Conservation (phyloP, 345 rosid genomes). For the Pistacia integerrima region DNA sequence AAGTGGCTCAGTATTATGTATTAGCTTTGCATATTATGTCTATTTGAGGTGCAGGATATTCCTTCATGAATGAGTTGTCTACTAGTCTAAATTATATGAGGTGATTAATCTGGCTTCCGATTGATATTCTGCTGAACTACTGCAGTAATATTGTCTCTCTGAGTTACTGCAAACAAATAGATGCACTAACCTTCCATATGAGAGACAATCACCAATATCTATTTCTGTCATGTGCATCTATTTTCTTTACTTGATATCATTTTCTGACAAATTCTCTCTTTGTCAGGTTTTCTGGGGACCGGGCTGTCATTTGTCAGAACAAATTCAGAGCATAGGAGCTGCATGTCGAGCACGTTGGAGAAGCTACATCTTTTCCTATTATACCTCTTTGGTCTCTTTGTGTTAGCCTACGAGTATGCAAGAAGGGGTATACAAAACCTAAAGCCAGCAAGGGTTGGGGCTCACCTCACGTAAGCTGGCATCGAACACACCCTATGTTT, state of each 20-base stretch:
- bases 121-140: not conserved
- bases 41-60: not conserved
- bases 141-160: not conserved
- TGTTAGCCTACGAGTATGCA: constrained; percentile 51
- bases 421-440: constrained; percentile 47
- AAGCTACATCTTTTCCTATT: constrained; percentile 51
- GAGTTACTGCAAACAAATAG: not conserved
- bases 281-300: constrained; percentile 48
- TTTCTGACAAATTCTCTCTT: constrained; percentile 13
- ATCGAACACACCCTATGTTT: constrained; percentile 23
- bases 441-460: constrained; percentile 60
- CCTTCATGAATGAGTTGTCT: not conserved
- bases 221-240: not conserved
- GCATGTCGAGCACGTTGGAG: constrained; percentile 25
- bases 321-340: constrained; percentile 39
- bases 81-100: not conserved
- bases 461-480: constrained; percentile 45
- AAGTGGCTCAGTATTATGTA: too few relatives aligned
- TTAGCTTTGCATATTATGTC: too few relatives aligned
- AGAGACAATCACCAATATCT: not conserved
- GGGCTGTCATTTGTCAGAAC: constrained; percentile 31
- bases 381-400: constrained; percentile 60
- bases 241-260: constrained; percentile 8
- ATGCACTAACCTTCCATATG: not conserved
- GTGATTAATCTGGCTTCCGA: not conserved